These are phyloP conservation scores for Globisporangium mamillatum DNA, from an alignment of 352 stramenopile species.

Conservation along the genomic window DNA sequence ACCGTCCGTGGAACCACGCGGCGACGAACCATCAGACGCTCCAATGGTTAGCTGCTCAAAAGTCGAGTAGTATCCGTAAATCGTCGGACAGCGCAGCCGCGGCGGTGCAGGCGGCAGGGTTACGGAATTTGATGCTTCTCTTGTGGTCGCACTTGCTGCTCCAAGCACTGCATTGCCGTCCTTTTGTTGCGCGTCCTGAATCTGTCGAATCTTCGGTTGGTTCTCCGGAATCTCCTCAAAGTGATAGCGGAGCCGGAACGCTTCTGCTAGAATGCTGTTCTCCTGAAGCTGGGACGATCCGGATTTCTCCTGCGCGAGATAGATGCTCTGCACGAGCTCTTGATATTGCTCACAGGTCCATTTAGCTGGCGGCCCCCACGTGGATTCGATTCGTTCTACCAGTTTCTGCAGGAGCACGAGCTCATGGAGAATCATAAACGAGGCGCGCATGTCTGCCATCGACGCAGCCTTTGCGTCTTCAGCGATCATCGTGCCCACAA, in stretches of 20 bases:
- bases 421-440: slow-evolving; percentile 72
- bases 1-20: neutral
- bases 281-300: slow-evolving; percentile 29
- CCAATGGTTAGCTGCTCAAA: slow-evolving; percentile 50
- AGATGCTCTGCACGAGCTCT: slow-evolving; percentile 54
- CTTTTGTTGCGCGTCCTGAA: slow-evolving; percentile 16
- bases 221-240: slow-evolving; percentile 71
- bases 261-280: slow-evolving; percentile 39
- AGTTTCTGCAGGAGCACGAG: slow-evolving; percentile 64
- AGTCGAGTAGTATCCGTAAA: slow-evolving; percentile 72
- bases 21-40: neutral
- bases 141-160: neutral
- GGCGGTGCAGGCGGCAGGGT: slow-evolving; percentile 21
- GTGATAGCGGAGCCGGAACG: slow-evolving; percentile 57
- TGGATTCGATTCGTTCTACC: slow-evolving; percentile 32
- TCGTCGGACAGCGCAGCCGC: slow-evolving; percentile 55
- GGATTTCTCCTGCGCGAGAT: slow-evolving; percentile 47
- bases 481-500: slow-evolving; percentile 12
- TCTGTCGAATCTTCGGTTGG: slow-evolving; percentile 30
- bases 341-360: slow-evolving; percentile 63
- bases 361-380: slow-evolving; percentile 42
- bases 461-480: slow-evolving; percentile 14
- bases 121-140: slow-evolving; percentile 8
- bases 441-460: slow-evolving; percentile 46
- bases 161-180: neutral